Evolutionary conservation across 2,329 filamentous ascomycete species (phyloP).

Genomic region (Tolypocladium tropicale): DNA sequence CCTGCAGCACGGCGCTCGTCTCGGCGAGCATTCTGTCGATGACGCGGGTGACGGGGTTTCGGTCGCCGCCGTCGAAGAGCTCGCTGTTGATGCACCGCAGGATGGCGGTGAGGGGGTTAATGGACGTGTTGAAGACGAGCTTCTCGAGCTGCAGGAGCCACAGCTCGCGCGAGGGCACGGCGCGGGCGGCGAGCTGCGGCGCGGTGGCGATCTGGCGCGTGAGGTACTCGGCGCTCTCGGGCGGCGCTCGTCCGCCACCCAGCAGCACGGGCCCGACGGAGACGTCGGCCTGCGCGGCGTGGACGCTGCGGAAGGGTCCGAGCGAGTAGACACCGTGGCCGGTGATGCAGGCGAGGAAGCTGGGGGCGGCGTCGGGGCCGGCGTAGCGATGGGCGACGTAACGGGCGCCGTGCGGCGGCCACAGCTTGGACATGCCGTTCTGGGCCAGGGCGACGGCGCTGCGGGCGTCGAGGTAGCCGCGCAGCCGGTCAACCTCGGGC

Average conservation of each 20-base stretch:
- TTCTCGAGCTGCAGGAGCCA: slow-evolving; percentile 72
- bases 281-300: slow-evolving; percentile 39
- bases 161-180: slow-evolving; percentile 31
- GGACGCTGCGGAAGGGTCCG: slow-evolving; percentile 39
- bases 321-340: slow-evolving; percentile 45
- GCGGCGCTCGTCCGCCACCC: slow-evolving; percentile 6
- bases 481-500: slow-evolving; percentile 47
- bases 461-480: slow-evolving; percentile 47
- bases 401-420: slow-evolving; percentile 38
- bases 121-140: slow-evolving; percentile 65
- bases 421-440: slow-evolving; percentile 70
- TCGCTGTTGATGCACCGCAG: slow-evolving; percentile 70
- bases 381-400: slow-evolving; percentile 33
- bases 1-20: slow-evolving; percentile 60
- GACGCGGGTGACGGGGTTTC: slow-evolving; percentile 39
- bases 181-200: slow-evolving; percentile 29
- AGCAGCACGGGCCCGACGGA: slow-evolving; percentile 35
- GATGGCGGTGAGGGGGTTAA: slow-evolving; percentile 79
- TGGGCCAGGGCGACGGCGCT: slow-evolving; percentile 79
- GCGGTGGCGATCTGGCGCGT: slow-evolving; percentile 29
- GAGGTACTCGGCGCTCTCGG: slow-evolving; percentile 23
- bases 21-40: slow-evolving; percentile 66
- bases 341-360: slow-evolving; percentile 59
- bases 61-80: slow-evolving; percentile 48
- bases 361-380: slow-evolving; percentile 37